These are phyloP conservation scores for Penicillium ucsense DNA, from an alignment of 495 filamentous ascomycete genomes.

Conservation along the genomic window DNA sequence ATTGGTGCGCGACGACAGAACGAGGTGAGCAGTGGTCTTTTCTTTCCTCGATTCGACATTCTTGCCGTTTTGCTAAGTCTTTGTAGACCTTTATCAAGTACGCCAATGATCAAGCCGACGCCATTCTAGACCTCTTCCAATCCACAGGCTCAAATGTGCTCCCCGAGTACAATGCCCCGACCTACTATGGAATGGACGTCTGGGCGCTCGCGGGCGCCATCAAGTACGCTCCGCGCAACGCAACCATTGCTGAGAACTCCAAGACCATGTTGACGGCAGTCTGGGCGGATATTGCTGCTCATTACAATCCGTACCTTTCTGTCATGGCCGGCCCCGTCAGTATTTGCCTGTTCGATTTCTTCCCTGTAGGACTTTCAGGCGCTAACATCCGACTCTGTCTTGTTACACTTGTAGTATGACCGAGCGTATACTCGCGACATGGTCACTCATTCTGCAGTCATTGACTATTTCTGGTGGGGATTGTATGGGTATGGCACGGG, in stretches of 20 bases:
- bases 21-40: conserved; percentile 1
- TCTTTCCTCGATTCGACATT: background rate
- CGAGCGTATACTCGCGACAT: conserved; percentile 21
- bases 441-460: conserved; percentile 14
- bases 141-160: conserved; percentile 14
- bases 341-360: too few species aligned
- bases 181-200: conserved; percentile 19
- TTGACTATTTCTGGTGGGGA: conserved; percentile 21
- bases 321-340: conserved; percentile 6
- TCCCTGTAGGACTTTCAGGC: too few species aligned
- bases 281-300: conserved; percentile 18
- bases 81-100: conserved; percentile 17
- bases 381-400: conserved; percentile 2
- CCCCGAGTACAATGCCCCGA: conserved; percentile 19
- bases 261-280: conserved; percentile 11
- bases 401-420: conserved; percentile 19
- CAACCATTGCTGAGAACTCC: conserved; percentile 11
- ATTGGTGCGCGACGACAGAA: conserved; percentile 13
- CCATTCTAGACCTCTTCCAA: conserved; percentile 16
- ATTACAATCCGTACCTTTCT: conserved; percentile 19
- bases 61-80: too few species aligned
- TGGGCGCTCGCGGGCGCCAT: conserved; percentile 19
- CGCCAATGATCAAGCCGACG: conserved; percentile 14
- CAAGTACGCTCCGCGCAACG: conserved; percentile 15
- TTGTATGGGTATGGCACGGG: conserved; percentile 17